Evolutionary conservation across 805 yeast species (phyloP).

Genomic region (Candida vaughaniae): DNA sequence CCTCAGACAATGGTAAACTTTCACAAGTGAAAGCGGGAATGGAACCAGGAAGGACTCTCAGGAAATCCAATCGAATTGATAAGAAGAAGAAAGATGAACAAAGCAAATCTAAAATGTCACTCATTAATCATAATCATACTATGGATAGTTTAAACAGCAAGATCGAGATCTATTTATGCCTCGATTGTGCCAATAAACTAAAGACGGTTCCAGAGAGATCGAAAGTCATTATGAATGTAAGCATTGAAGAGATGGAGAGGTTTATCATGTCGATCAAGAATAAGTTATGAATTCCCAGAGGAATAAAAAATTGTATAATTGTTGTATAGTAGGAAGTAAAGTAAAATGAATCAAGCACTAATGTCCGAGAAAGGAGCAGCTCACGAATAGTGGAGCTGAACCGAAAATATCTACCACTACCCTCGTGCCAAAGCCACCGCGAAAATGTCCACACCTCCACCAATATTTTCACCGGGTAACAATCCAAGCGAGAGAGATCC

Average conservation of each 20-base stretch:
- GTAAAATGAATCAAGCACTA: too few species aligned
- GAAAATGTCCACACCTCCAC: not conserved
- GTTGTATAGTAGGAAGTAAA: too few species aligned
- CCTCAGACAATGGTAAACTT: not conserved
- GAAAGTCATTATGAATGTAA: constrained; percentile 7
- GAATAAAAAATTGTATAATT: too few species aligned
- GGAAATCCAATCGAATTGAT: constrained; percentile 8
- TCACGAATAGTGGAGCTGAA: too few species aligned
- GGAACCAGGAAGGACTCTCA: constrained; percentile 7
- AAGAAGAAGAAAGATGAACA: constrained; percentile 3
- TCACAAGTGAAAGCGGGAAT: constrained; percentile 8
- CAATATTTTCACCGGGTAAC: constrained; percentile 11
- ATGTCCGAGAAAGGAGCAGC: too few species aligned
- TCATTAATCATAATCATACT: constrained; percentile 9
- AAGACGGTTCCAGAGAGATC: constrained; percentile 5
- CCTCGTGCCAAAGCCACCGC: not conserved
- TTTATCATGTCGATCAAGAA: constrained; percentile 4
- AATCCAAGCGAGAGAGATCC: not conserved
- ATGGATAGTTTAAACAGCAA: constrained; percentile 25
- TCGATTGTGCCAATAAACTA: constrained; percentile 21
- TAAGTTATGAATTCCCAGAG: not conserved
- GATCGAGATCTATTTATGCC: constrained; percentile 25
- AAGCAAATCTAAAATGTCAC: constrained; percentile 10
- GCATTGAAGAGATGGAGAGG: constrained; percentile 9
- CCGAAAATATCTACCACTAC: too few species aligned